These are phyloP conservation scores for Dichotomocladium elegans DNA, from an alignment of 371 early-diverging fungal species.

Conservation along the genomic window DNA sequence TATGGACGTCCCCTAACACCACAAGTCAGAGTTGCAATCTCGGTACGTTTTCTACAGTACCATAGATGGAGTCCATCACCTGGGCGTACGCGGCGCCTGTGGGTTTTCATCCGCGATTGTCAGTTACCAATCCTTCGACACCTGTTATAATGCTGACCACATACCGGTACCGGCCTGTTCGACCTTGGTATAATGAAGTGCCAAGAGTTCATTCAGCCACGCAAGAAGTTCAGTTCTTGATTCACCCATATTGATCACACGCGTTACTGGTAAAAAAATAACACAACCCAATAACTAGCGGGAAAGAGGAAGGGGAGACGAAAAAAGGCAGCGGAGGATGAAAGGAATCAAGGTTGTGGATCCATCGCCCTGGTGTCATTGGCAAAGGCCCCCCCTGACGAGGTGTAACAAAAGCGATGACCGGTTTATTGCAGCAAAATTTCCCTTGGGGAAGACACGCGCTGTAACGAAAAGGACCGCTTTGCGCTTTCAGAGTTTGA, in stretches of 20 bases:
- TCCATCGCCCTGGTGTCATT: too few relatives aligned
- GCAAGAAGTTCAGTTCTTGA: conserved; percentile 82
- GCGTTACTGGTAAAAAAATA: too few relatives aligned
- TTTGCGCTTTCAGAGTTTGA: too few relatives aligned
- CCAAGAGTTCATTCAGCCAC: conserved; percentile 90
- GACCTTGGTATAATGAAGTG: conserved; percentile 83
- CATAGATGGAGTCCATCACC: conserved; percentile 82
- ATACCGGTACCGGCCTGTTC: conserved; percentile 92
- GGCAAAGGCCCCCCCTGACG: too few relatives aligned
- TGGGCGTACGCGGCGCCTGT: conserved; percentile 80
- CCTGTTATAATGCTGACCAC: background rate
- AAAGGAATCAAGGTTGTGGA: too few relatives aligned
- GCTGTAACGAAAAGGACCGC: too few relatives aligned
- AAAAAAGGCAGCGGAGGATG: background rate
- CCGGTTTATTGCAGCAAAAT: too few relatives aligned
- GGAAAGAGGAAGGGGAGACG: background rate
- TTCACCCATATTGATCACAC: conserved; percentile 80
- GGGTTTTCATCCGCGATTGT: background rate
- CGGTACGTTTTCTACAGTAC: conserved; percentile 17
- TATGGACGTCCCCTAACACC: conserved; percentile 62
- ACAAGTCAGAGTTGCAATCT: background rate
- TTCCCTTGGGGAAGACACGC: too few relatives aligned
- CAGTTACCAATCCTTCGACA: background rate
- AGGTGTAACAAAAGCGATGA: too few relatives aligned
- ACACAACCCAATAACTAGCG: background rate